Evolutionary conservation across 306 rosid genomes (phyloP).

Genomic region (Hippophae tibetana): DNA sequence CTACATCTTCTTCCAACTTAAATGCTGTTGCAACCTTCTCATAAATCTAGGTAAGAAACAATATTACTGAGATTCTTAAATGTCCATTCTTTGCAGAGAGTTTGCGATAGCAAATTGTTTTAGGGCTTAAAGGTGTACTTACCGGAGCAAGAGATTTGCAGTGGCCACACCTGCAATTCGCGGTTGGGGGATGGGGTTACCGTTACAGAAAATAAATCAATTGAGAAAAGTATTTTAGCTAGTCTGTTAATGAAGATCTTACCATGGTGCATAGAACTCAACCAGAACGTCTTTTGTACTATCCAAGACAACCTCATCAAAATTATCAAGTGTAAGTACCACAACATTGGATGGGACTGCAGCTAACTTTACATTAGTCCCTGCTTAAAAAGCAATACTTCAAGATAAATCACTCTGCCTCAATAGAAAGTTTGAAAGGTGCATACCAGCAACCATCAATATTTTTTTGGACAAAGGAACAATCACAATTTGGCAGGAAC

Average conservation of each 20-base stretch:
- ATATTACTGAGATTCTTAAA: constrained; percentile 8
- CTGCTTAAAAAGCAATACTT: constrained; percentile 31
- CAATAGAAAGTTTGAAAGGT: constrained; percentile 9
- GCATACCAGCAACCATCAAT: not conserved
- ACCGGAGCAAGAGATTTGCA: constrained; percentile 90
- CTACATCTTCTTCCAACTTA: constrained; percentile 53
- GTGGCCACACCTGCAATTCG: constrained; percentile 79
- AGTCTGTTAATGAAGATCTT: constrained; percentile 16
- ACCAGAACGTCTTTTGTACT: constrained; percentile 74
- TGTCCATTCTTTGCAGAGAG: constrained; percentile 3
- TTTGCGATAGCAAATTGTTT: constrained; percentile 9
- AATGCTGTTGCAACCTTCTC: constrained; percentile 83
- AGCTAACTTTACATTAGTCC: constrained; percentile 77
- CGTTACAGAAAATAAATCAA: no score
- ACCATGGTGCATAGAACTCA: constrained; percentile 97
- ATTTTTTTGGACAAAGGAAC: not conserved
- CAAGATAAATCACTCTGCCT: constrained; percentile 11
- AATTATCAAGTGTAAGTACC: constrained; percentile 49
- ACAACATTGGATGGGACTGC: constrained; percentile 56
- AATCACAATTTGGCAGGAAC: constrained; percentile 12
- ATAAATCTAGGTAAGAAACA: constrained; percentile 40
- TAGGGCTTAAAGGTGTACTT: constrained; percentile 26
- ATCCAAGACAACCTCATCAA: constrained; percentile 64
- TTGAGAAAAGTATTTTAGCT: not conserved
- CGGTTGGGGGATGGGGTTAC: not conserved